Evolutionary conservation across 202 grass and related monocot species (phyloP), one percentile per base, ranked within the genome.

Genomic region (Musa balbisiana): DNA sequence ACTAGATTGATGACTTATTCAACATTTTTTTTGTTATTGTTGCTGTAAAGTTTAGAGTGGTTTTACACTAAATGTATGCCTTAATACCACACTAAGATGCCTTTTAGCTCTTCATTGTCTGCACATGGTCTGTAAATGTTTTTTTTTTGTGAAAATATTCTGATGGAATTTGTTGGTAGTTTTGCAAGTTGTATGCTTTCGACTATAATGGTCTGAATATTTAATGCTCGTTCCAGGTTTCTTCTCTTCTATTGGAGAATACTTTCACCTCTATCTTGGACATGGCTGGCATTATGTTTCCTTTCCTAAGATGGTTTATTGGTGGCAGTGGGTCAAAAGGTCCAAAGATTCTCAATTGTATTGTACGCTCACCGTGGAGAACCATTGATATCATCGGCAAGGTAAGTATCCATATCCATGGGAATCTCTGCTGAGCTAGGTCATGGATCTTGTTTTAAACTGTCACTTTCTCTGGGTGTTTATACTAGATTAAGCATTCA

Each of bases 191-290:
- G 8, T 27, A 12, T 27, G 1, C 52, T 25, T 9, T 12, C 56
- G 9, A 43, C 29, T 13, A 10, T 29, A 56, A 29, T 26, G 21
- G 26, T 54, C 24, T 55, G 14, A 74, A 53, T 71, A 22, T 16
- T 58, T 13, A 55, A 27, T 27, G 27, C 13, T 74, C 16, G 1
- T 55, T 58, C 23, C 87, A 99, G 95, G 91, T 95, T 60, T 83
- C 91, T 80, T 85, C 85, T 80, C 69, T 99, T 55, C 84, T 99
- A 90, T 73, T 99, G 70, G 95, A 99, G 84, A 99, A 99, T 86
- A 99, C 95, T 62, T 99, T 99, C 80, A 99, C 95, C 73, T 99
- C 95, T 53, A 88, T 99, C 78, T 78, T 92, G 79, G 95, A 99
- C 82, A 99, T 99, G 95, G 91, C 95, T 72, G 85, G 87, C 73